Conservation (phyloP, 2,329 filamentous ascomycete species). For the Alternaria incomplexa region DNA sequence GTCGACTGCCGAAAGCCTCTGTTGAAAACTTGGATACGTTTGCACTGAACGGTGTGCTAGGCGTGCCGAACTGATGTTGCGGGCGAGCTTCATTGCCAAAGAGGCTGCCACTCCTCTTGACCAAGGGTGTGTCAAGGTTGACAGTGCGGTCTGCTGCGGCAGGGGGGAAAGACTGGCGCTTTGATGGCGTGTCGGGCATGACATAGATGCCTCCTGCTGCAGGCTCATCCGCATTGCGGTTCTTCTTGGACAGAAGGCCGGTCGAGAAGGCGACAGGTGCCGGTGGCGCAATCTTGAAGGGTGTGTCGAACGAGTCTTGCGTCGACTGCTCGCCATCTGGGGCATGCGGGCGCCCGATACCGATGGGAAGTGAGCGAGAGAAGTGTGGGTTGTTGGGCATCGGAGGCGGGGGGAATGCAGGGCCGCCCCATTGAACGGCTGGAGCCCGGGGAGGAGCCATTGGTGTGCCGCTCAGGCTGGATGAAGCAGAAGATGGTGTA, state of each 20-base stretch:
- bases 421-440: slow-evolving; percentile 10
- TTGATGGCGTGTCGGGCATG: slow-evolving; percentile 96
- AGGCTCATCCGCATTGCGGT: slow-evolving; percentile 73
- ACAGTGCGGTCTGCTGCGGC: slow-evolving; percentile 50
- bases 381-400: slow-evolving; percentile 54
- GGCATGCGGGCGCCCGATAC: slow-evolving; percentile 60
- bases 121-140: slow-evolving; percentile 52
- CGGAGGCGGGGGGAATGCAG: slow-evolving; percentile 25
- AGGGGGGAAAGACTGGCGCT: slow-evolving; percentile 79
- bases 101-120: slow-evolving; percentile 56
- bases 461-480: slow-evolving; percentile 69
- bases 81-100: slow-evolving; percentile 68
- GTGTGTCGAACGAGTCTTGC: slow-evolving; percentile 70
- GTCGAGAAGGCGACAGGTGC: slow-evolving; percentile 84
- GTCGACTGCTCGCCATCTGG: slow-evolving; percentile 55
- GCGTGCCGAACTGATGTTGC: slow-evolving; percentile 75
- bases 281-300: slow-evolving; percentile 79
- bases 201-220: slow-evolving; percentile 61
- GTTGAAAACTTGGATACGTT: slow-evolving; percentile 66
- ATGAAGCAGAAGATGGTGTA: slow-evolving; percentile 84
- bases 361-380: slow-evolving; percentile 77
- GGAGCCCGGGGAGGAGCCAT: slow-evolving; percentile 51
- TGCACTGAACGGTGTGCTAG: slow-evolving; percentile 81
- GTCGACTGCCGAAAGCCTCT: slow-evolving; percentile 70
- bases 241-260: slow-evolving; percentile 86